Percentiles rank a stretch among this genome's conserved stretches.
phyloP scores from a whole-genome alignment of 2,329 filamentous ascomycete genomes.

The Phialophora verrucosa region DNA sequence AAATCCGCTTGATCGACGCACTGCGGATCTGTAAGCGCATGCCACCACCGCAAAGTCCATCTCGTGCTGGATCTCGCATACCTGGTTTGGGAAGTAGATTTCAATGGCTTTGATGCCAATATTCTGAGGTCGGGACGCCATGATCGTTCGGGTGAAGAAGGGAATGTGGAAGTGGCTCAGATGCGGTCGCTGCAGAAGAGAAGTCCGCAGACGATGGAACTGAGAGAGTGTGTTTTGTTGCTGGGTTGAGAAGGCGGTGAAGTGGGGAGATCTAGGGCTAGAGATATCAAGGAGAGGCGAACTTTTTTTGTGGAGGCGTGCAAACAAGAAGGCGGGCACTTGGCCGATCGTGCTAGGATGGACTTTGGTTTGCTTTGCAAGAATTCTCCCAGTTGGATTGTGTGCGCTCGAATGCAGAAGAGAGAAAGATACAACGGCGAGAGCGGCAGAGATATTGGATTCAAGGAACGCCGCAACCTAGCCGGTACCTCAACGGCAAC shows the following conservation, averaged over 20 bases:
- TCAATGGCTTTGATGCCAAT: constrained; percentile 94
- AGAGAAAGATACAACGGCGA: neutral
- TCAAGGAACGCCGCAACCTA: neutral
- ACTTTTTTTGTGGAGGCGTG: constrained; percentile 11
- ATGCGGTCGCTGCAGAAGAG: neutral
- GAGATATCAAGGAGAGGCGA: constrained; percentile 4
- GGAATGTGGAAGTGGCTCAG: neutral
- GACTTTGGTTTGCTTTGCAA: neutral
- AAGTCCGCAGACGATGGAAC: neutral
- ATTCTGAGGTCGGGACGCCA: constrained; percentile 80
- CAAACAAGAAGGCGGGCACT: constrained; percentile 4
- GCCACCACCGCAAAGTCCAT: neutral
- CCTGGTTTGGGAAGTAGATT: constrained; percentile 85
- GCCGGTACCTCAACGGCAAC: neutral
- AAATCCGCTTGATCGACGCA: constrained; percentile 84
- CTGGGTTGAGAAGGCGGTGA: constrained; percentile 17
- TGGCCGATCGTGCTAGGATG: constrained; percentile 1
- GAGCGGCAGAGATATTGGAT: neutral
- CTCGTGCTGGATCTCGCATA: constrained; percentile 52
- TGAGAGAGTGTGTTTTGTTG: constrained; percentile 5
- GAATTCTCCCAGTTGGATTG: neutral
- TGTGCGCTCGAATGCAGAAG: neutral
- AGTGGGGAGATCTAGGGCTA: constrained; percentile 8
- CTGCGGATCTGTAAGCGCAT: constrained; percentile 51
- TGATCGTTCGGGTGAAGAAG: constrained; percentile 44